Conservation (phyloP, 345 rosid genomes). For the Zanthoxylum bungeanum region DNA sequence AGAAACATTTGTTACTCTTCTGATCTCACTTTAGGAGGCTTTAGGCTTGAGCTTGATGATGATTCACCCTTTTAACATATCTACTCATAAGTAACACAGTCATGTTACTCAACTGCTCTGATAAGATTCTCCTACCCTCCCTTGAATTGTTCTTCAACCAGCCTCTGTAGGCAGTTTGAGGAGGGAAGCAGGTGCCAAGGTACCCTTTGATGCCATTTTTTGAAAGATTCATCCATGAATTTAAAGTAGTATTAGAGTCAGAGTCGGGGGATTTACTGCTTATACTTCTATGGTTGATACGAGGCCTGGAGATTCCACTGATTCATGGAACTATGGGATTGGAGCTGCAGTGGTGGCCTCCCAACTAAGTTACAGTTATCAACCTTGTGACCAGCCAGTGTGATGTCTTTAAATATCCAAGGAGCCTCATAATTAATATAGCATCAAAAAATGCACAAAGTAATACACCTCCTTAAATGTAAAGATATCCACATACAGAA, state of each 20-base stretch:
- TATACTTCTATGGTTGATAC: slow-evolving; percentile 45
- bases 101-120: slow-evolving; percentile 54
- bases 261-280: slow-evolving; percentile 58
- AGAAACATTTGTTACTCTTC: slow-evolving; percentile 39
- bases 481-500: background rate
- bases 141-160: slow-evolving; percentile 45
- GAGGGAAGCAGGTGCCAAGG: slow-evolving; percentile 38
- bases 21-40: slow-evolving; percentile 46
- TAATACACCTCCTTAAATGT: background rate
- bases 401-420: background rate
- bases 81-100: slow-evolving; percentile 53
- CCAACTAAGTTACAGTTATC: slow-evolving; percentile 22
- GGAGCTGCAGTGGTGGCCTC: slow-evolving; percentile 64
- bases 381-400: background rate
- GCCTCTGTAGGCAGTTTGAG: slow-evolving; percentile 36
- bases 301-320: slow-evolving; percentile 22
- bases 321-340: slow-evolving; percentile 48
- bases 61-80: slow-evolving; percentile 56
- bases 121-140: slow-evolving; percentile 39
- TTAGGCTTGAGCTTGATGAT: slow-evolving; percentile 45
- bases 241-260: slow-evolving; percentile 46
- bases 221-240: slow-evolving; percentile 58
- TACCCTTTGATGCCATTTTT: slow-evolving; percentile 58
- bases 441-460: background rate
- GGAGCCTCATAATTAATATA: too few relatives aligned